phyloP scores from a whole-genome alignment of 306 rosid genomes.

The Nissolia schottii region DNA sequence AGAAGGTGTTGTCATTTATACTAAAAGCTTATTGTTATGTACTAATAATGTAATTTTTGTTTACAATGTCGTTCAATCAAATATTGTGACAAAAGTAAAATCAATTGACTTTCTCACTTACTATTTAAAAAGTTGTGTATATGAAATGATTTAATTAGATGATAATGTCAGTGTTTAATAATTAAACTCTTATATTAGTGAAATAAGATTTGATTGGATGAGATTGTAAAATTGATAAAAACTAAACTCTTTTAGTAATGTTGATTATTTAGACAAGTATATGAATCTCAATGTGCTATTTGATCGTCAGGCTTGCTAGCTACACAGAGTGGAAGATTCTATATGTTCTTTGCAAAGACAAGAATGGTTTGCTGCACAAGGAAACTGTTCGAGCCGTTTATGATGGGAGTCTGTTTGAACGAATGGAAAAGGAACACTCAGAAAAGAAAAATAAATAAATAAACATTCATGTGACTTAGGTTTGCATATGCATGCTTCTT shows the following conservation, averaged over 20 bases:
- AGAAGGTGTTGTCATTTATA: too few species aligned
- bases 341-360: constrained; percentile 62
- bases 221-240: too few species aligned
- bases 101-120: too few species aligned
- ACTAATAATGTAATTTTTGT: too few species aligned
- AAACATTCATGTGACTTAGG: not conserved
- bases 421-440: constrained; percentile 55
- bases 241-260: not conserved
- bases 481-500: not conserved
- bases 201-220: too few species aligned
- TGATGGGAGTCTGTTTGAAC: constrained; percentile 74
- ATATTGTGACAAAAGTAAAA: too few species aligned
- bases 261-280: not conserved
- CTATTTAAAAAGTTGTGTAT: too few species aligned
- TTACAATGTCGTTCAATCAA: too few species aligned
- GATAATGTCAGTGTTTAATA: too few species aligned
- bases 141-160: too few species aligned
- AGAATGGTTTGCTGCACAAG: constrained; percentile 58
- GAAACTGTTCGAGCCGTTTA: constrained; percentile 58
- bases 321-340: constrained; percentile 69
- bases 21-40: too few species aligned
- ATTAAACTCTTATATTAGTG: too few species aligned
- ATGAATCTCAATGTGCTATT: not conserved
- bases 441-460: constrained; percentile 35
- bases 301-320: constrained; percentile 50